A percentile compares a stretch with the other conserved stretches of the same genome.
These are phyloP conservation scores for Pythium guiyangense DNA, from an alignment of 352 stramenopile genomes.

Conservation along the genomic window DNA sequence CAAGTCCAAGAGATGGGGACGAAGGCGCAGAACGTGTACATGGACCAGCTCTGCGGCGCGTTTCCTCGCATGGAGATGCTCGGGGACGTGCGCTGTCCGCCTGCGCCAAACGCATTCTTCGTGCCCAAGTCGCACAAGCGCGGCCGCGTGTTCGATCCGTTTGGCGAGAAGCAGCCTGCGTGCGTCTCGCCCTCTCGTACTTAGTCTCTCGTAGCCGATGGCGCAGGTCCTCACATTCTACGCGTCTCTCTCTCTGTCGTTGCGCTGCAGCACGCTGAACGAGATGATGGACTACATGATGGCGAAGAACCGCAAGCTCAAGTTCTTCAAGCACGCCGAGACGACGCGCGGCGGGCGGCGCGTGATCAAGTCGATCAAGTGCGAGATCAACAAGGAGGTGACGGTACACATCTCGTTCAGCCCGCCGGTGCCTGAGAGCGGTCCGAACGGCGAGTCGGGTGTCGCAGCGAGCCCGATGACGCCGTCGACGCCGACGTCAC, in stretches of 20 bases:
- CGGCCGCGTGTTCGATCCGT: constrained; percentile 75
- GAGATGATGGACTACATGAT: constrained; percentile 91
- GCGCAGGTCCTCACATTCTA: not conserved
- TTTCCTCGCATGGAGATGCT: constrained; percentile 84
- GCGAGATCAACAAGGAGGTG: constrained; percentile 86
- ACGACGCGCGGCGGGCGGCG: constrained; percentile 79
- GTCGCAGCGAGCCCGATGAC: constrained; percentile 85
- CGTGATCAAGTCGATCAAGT: constrained; percentile 84
- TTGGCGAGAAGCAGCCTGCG: constrained; percentile 78
- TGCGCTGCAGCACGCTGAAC: constrained; percentile 50
- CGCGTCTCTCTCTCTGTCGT: constrained; percentile 1
- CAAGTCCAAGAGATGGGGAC: constrained; percentile 84
- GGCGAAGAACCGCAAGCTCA: constrained; percentile 84
- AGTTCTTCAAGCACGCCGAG: constrained; percentile 87
- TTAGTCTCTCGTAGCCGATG: not conserved
- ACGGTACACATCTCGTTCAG: constrained; percentile 80
- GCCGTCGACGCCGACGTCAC: constrained; percentile 78
- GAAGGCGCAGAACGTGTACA: constrained; percentile 78
- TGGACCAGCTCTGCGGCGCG: constrained; percentile 60
- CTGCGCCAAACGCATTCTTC: constrained; percentile 62
- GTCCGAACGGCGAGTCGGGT: constrained; percentile 72
- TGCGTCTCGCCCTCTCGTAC: constrained; percentile 13
- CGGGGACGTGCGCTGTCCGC: constrained; percentile 70
- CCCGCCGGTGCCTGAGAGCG: constrained; percentile 73
- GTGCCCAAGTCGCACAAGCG: constrained; percentile 82